Evolutionary conservation across 371 early-diverging fungal species (phyloP).

Genomic region (Cokeromyces recurvatus): DNA sequence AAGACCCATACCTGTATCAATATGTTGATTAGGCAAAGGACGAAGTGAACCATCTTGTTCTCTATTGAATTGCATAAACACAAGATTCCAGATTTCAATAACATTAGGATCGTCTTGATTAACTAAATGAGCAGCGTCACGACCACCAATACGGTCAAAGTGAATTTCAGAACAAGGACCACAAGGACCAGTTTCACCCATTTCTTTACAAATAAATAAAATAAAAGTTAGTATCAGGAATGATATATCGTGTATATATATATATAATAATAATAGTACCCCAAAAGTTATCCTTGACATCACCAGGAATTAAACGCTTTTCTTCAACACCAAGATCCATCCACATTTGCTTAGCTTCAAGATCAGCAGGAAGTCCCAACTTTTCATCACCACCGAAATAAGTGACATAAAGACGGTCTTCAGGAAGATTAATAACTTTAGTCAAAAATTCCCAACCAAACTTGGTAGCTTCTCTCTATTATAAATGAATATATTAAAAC

Average conservation of each 20-base stretch:
- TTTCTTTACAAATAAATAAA: constrained; percentile 75
- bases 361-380: constrained; percentile 82
- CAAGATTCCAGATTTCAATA: constrained; percentile 99
- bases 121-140: constrained; percentile 93
- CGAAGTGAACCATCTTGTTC: constrained; percentile 90
- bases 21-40: constrained; percentile 93
- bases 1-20: constrained; percentile 99
- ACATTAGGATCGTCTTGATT: constrained; percentile 99
- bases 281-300: constrained; percentile 99
- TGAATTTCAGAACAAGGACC: constrained; percentile 99
- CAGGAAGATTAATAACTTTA: constrained; percentile 79
- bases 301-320: constrained; percentile 85
- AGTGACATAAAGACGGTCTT: constrained; percentile 95
- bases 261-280: constrained; percentile 65
- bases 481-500: too few relatives aligned
- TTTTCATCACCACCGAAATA: constrained; percentile 96
- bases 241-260: too few relatives aligned
- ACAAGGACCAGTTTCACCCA: constrained; percentile 99
- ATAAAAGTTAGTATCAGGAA: neutral
- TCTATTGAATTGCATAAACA: constrained; percentile 99
- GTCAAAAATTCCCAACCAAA: constrained; percentile 97
- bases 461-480: constrained; percentile 56
- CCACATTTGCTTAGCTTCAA: constrained; percentile 95
- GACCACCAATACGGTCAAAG: constrained; percentile 97
- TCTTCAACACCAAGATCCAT: constrained; percentile 85